phyloP scores from a whole-genome alignment of 192 early-diverging fungal species.

The Entophlyctis luteolus region DNA sequence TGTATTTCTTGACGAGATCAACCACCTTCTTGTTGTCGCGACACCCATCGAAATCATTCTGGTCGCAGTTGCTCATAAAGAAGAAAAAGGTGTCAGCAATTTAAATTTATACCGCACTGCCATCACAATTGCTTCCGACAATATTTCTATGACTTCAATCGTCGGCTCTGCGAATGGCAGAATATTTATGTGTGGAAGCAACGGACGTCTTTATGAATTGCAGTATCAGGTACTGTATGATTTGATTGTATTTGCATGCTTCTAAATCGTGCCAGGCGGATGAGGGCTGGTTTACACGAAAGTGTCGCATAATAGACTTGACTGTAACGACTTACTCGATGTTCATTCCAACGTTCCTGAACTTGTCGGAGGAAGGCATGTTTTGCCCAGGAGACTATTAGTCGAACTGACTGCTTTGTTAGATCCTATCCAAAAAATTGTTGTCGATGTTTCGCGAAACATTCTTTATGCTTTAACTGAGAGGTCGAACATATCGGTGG shows the following conservation, averaged over 20 bases:
- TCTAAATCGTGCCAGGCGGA: constrained; percentile 39
- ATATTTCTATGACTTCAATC: constrained; percentile 76
- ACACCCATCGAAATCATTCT: constrained; percentile 82
- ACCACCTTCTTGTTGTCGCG: constrained; percentile 79
- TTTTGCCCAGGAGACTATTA: background rate
- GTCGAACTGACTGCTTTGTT: background rate
- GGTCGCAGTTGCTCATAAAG: constrained; percentile 66
- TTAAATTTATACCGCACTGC: constrained; percentile 76
- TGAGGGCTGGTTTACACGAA: constrained; percentile 82
- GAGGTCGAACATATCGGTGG: constrained; percentile 65
- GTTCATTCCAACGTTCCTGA: constrained; percentile 63
- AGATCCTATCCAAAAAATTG: constrained; percentile 62
- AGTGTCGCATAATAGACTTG: constrained; percentile 72
- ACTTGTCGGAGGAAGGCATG: background rate
- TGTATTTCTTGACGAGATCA: constrained; percentile 78
- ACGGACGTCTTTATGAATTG: constrained; percentile 85
- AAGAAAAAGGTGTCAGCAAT: constrained; percentile 36
- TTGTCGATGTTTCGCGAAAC: constrained; percentile 62
- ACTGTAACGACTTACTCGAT: constrained; percentile 60
- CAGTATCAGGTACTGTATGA: constrained; percentile 59
- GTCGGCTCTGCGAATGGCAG: constrained; percentile 73
- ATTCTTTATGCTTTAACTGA: constrained; percentile 70
- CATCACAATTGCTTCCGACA: constrained; percentile 74
- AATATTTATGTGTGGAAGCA: constrained; percentile 85
- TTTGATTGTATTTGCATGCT: background rate